Percentiles rank a stretch among this genome's conserved stretches.
phyloP scores from a whole-genome alignment of 768 basidiomycete genomes.

The Mycena alexandri region DNA sequence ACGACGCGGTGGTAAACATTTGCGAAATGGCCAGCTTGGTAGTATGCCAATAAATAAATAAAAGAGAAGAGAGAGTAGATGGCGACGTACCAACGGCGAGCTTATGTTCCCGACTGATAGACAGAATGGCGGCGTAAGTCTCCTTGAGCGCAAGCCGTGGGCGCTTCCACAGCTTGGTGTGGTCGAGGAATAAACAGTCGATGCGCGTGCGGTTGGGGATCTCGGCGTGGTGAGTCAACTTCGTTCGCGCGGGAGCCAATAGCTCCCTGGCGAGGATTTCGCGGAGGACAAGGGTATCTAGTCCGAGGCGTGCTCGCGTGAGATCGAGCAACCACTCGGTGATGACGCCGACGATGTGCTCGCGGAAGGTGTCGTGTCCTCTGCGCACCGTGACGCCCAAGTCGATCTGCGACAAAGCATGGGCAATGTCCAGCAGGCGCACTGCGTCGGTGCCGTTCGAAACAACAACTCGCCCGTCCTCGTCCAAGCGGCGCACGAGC shows the following conservation, averaged over 20 bases:
- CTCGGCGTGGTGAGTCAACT: conserved; percentile 58
- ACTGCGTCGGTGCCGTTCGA: conserved; percentile 72
- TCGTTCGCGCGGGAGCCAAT: conserved; percentile 69
- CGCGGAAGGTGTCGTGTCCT: conserved; percentile 89
- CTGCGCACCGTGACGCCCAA: conserved; percentile 91
- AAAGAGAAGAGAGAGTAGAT: not conserved
- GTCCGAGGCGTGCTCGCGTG: conserved; percentile 76
- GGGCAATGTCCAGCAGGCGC: conserved; percentile 81
- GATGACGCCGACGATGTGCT: conserved; percentile 85
- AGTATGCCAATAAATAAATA: not conserved
- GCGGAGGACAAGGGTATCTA: conserved; percentile 75
- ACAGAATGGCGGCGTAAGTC: conserved; percentile 81
- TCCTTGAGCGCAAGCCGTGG: conserved; percentile 86
- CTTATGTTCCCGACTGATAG: conserved; percentile 80
- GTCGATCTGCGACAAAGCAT: conserved; percentile 87
- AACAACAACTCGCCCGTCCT: conserved; percentile 85
- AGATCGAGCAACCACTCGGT: conserved; percentile 90
- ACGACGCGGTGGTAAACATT: conserved; percentile 88
- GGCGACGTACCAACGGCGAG: conserved; percentile 76
- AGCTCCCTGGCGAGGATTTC: conserved; percentile 82
- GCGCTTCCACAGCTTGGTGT: conserved; percentile 88
- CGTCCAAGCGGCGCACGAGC: conserved; percentile 75
- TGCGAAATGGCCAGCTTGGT: conserved; percentile 84
- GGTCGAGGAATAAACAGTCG: conserved; percentile 84
- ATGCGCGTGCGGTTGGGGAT: conserved; percentile 70